phyloP scores from a whole-genome alignment of 768 basidiomycete genomes.

The Kwoniella pini region DNA sequence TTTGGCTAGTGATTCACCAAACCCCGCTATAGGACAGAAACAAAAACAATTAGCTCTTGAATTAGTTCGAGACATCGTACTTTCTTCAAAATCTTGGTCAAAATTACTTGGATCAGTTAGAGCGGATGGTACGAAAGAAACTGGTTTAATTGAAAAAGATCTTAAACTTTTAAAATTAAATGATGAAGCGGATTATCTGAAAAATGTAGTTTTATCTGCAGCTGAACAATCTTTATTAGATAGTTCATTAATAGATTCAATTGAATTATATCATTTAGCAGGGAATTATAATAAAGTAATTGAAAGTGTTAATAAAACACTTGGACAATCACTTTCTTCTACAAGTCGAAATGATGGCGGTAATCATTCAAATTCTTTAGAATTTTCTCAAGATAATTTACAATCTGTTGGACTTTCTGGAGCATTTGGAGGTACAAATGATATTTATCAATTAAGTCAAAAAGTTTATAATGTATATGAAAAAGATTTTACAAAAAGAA shows the following conservation, averaged over 20 bases:
- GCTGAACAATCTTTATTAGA: constrained; percentile 80
- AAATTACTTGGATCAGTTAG: constrained; percentile 92
- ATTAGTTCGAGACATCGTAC: constrained; percentile 56
- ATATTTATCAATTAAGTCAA: constrained; percentile 67
- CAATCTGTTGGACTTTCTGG: constrained; percentile 58
- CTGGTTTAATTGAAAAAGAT: constrained; percentile 82
- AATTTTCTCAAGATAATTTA: constrained; percentile 3
- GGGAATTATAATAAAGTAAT: constrained; percentile 87
- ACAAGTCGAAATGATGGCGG: background rate
- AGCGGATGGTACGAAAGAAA: constrained; percentile 87
- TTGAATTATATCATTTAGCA: constrained; percentile 93
- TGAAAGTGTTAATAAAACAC: constrained; percentile 77
- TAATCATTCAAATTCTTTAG: background rate
- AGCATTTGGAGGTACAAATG: constrained; percentile 57
- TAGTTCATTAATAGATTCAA: constrained; percentile 80
- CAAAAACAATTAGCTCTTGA: constrained; percentile 66
- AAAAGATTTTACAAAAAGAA: constrained; percentile 68
- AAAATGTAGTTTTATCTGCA: constrained; percentile 77
- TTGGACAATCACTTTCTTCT: constrained; percentile 74
- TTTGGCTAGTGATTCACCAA: constrained; percentile 70
- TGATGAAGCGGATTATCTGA: constrained; percentile 69
- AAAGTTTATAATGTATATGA: constrained; percentile 73
- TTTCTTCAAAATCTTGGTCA: constrained; percentile 66
- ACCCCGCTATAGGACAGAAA: constrained; percentile 69
- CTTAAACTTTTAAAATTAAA: constrained; percentile 71